Base-by-base conservation (phyloP, 768 basidiomycete genomes). In the Naganishia kalamii region DNA sequence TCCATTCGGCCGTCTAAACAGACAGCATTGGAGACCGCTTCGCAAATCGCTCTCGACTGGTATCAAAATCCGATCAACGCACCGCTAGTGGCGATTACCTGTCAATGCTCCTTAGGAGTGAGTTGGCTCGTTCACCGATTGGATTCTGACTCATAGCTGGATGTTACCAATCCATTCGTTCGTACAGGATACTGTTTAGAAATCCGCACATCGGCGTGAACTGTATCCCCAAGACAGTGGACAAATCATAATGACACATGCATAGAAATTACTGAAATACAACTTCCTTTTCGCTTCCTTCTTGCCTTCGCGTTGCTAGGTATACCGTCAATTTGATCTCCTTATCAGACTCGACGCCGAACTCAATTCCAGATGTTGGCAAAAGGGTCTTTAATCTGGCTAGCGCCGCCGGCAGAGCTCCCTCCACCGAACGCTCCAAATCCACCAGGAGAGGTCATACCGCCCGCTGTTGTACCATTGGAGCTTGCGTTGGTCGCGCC, bases 301-400 rank as follows among this genome's bases (percentile, higher is more conserved):
- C 37, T 21, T 47, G 17, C n/a, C 46, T 21, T 47, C 40, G 11
- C 40, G 19, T 41, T 41, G 11, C 40, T 41, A 10, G 10, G 10
- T 19, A 10, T 41, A 10, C 40, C 40, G 40, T 41, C 40, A 10
- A 8, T 8, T 47, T 17, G 46, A 47, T 47, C 46, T 7, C 46
- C 10, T 21, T 11, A 8, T 8, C 7, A 47, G 7, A 11, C 46
- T 25, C 17, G 17, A 50, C 19, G 25, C 23, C 63, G 35, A 32
- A 32, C 27, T 27, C 48, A 68, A 15, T 68, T 60, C 66, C 66
- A 68, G 35, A 68, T 68, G 37, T 68, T 51, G 48, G 41, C 51
- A 47, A 68, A 68, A 19, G 66, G 66, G 51, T 68, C 66, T 17
- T 60, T 47, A 23, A 40, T 54, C 33, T 47, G 23, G 29, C 62